Evolutionary conservation across 2,329 filamentous ascomycete species (phyloP).

Genomic region (Neodidymelliopsis sp.): DNA sequence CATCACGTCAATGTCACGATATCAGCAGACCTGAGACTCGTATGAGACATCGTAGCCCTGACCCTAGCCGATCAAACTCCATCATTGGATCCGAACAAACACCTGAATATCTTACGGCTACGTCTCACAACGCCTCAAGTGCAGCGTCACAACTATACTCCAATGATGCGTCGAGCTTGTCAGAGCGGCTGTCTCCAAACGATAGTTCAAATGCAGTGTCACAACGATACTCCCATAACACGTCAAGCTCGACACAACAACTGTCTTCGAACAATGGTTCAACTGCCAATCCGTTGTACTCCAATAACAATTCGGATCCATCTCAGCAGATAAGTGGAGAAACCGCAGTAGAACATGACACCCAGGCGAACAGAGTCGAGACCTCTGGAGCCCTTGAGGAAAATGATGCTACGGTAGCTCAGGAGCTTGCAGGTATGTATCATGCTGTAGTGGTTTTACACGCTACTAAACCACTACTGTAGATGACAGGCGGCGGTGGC

Average conservation of each 20-base stretch:
- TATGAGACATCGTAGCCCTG: neutral
- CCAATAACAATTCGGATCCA: neutral
- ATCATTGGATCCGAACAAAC: neutral
- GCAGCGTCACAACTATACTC: neutral
- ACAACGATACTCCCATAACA: too few species aligned
- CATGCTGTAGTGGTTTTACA: neutral
- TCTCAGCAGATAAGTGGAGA: neutral
- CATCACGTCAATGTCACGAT: neutral
- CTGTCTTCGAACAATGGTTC: too few species aligned
- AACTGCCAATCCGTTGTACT: too few species aligned
- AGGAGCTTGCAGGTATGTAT: neutral
- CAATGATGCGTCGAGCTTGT: neutral
- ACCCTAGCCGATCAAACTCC: neutral
- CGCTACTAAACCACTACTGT: neutral
- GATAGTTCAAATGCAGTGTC: neutral
- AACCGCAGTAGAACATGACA: neutral
- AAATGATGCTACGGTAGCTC: too few species aligned
- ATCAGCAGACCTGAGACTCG: neutral
- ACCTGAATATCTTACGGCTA: neutral
- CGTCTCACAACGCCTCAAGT: neutral
- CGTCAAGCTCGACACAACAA: too few species aligned
- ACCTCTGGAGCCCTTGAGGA: too few species aligned
- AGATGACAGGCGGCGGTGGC: constrained; percentile 9
- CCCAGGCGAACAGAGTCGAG: neutral
- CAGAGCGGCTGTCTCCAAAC: neutral